Evolutionary conservation across 164 flowering plant genomes (phyloP), one percentile per base, ranked within the genome.

Genomic region (Warburgia ugandensis): DNA sequence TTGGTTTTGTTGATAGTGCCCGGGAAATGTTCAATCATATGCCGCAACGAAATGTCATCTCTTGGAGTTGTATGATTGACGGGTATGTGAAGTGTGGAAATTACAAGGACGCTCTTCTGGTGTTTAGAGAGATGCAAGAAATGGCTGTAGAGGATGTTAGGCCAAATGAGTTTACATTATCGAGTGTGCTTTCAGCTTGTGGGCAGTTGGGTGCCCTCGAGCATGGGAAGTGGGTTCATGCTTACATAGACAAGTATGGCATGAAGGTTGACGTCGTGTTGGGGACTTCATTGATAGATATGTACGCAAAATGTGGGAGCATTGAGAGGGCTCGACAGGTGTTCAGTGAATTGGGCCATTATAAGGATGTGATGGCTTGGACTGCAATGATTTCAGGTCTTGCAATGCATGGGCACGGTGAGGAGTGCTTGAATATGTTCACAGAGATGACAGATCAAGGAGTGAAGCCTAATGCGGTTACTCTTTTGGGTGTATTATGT

Each of bases 261-360:
- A 58, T 68, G 54, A 21, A 41, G 31, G 28, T 71, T 21, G 62
- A 64, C 49, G 62, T 48, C 17, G 59, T 67, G 6, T 55, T 71
- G 6, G 75, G 72, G 16, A 67, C 75, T 45, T 47, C 90, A 23
- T 63, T 85, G 61, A 64, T 78, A 48, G 86, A 86, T 55, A 86
- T 86, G 95, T 83, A 86, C 64, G 89, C 86, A 4, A 83, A 81
- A 60, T 83, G 86, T 58, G 95, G 95, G 40, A 75, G 54, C 68
- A 67, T 83, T 38, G 68, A 62, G 31, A 62, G 60, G 30, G 68
- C 74, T 1, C 50, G 48, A 20, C 23, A 21, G 50, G 71, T 69
- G 8, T 69, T 73, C 37, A 8, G 28, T 29, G 29, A 48, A 17
- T 50, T 69, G 57, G 62, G 71, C 19, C 20, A 60, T 28, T 31